Evolutionary conservation across 768 basidiomycete genomes (phyloP).

Genomic region (Sporobolomyces pararoseus): DNA sequence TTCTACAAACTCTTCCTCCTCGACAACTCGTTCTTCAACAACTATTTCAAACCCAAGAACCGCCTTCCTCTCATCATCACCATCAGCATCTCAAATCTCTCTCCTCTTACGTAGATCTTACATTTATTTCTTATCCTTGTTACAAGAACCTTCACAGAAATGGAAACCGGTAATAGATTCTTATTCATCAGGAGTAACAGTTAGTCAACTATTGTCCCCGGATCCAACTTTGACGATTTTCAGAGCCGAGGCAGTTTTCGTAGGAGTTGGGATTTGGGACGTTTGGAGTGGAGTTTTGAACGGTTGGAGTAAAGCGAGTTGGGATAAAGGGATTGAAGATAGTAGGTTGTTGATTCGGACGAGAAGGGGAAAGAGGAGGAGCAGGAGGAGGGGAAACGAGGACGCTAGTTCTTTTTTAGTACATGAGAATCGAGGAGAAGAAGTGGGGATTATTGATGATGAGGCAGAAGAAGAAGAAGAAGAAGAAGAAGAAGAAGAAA

Average conservation of each 20-base stretch:
- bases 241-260: constrained; percentile 93
- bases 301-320: constrained; percentile 54
- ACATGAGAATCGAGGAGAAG: too few relatives aligned
- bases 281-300: constrained; percentile 69
- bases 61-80: too few relatives aligned
- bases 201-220: constrained; percentile 93
- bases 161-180: constrained; percentile 70
- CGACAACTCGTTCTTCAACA: not conserved
- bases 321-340: constrained; percentile 83
- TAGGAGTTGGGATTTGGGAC: constrained; percentile 93
- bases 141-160: constrained; percentile 97
- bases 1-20: not conserved
- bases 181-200: constrained; percentile 77
- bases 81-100: constrained; percentile 55
- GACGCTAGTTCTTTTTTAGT: too few relatives aligned
- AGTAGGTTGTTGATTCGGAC: constrained; percentile 77
- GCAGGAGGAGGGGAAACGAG: too few relatives aligned
- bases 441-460: too few relatives aligned
- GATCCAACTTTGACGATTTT: constrained; percentile 95
- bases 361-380: constrained; percentile 58
- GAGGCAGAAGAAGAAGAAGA: too few relatives aligned
- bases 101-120: constrained; percentile 86
- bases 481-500: too few relatives aligned
- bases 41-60: too few relatives aligned
- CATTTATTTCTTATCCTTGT: constrained; percentile 92